phyloP scores from a whole-genome alignment of 306 rosid genomes.

The cucumber (Cucumis sativus) region Cucumber_9930_V3 NC_026660.2:7366501-7367000 shows the following conservation, averaged over 20 bases:
- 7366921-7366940: not conserved
- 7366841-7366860: slow-evolving; percentile 78
- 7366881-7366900: slow-evolving; percentile 73
- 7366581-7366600: too few relatives aligned
- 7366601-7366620: too few relatives aligned
- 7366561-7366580: too few relatives aligned
- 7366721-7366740: not conserved
- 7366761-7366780: slow-evolving; percentile 67
- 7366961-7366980: not conserved
- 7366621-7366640: too few relatives aligned
- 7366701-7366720: not conserved
- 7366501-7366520: too few relatives aligned
- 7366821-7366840: slow-evolving; percentile 84
- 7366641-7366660: too few relatives aligned
- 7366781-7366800: slow-evolving; percentile 75
- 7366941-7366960: not conserved
- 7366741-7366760: slow-evolving; percentile 9
- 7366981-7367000: too few relatives aligned
- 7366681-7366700: not conserved
- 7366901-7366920: slow-evolving; percentile 38
- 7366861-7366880: slow-evolving; percentile 47
- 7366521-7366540: not conserved
- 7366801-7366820: slow-evolving; percentile 99
- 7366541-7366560: not conserved
- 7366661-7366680: not conserved